A percentile compares a stretch with the other conserved stretches of the same genome.
Conservation (phyloP, 371 early-diverging fungal genomes). For the Syncephalastrum sp. region DNA sequence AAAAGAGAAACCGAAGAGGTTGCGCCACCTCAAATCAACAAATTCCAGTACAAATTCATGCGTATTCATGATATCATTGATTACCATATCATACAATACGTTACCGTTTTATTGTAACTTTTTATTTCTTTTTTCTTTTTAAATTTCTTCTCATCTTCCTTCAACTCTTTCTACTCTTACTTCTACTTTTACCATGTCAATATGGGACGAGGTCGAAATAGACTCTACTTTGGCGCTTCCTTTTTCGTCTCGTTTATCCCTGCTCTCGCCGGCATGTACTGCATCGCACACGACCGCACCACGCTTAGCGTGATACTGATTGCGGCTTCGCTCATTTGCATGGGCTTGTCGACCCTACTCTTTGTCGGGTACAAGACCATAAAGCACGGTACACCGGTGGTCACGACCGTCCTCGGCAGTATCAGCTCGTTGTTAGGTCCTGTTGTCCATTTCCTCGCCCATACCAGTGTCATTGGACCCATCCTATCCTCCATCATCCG, state of each 20-base stretch:
- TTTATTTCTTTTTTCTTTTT: background rate
- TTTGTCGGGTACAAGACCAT: constrained; percentile 29
- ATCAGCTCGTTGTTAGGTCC: constrained; percentile 24
- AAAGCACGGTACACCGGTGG: constrained; percentile 28
- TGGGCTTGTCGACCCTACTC: constrained; percentile 22
- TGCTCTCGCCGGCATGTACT: constrained; percentile 9
- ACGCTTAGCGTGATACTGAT: constrained; percentile 8
- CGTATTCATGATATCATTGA: too few relatives aligned
- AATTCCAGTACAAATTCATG: too few relatives aligned
- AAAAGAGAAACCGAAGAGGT: background rate
- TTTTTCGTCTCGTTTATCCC: constrained; percentile 15
- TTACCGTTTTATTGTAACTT: too few relatives aligned
- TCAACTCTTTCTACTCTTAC: background rate
- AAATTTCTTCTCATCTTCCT: background rate
- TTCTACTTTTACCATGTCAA: constrained; percentile 2
- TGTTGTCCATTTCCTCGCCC: constrained; percentile 23
- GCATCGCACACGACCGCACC: constrained; percentile 10
- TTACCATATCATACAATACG: too few relatives aligned
- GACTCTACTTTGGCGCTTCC: constrained; percentile 14
- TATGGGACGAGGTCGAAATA: constrained; percentile 14
- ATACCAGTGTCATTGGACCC: constrained; percentile 31
- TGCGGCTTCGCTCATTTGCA: constrained; percentile 11
- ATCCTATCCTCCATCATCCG: constrained; percentile 26
- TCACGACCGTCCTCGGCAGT: constrained; percentile 16
- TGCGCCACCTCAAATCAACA: background rate